Percentiles rank a stretch among this genome's conserved stretches.
Evolutionary conservation across 1,284 basidiomycete genomes (phyloP).

Genomic region (Cystobasidium pallidum): DNA sequence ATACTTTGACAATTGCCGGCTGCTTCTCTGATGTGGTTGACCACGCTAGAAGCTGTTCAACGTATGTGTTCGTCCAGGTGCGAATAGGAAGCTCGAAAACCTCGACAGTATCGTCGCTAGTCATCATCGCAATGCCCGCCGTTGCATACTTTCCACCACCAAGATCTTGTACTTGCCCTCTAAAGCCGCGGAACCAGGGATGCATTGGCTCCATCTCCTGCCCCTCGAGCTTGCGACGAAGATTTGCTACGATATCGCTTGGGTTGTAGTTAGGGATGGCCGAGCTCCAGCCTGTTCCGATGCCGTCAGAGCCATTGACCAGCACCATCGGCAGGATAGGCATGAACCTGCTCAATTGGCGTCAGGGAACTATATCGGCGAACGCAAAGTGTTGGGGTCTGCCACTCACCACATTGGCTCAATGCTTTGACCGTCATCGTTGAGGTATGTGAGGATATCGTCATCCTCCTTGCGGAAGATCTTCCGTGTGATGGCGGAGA

Average conservation of each 20-base stretch:
- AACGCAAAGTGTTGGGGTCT: neutral
- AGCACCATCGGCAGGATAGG: conserved; percentile 87
- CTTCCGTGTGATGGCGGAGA: conserved; percentile 74
- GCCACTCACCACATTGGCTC: conserved; percentile 77
- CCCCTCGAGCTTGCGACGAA: conserved; percentile 82
- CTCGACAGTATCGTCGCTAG: conserved; percentile 85
- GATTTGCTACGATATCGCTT: conserved; percentile 81
- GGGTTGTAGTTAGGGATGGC: conserved; percentile 93
- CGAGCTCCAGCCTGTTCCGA: conserved; percentile 98
- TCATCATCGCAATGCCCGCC: conserved; percentile 72
- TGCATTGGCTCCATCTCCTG: conserved; percentile 83
- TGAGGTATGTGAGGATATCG: conserved; percentile 76
- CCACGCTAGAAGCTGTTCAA: conserved; percentile 80
- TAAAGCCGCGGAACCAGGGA: conserved; percentile 96
- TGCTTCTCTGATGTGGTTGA: conserved; percentile 66
- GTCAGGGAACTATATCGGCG: neutral
- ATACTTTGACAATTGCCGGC: conserved; percentile 62
- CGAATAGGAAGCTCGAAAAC: conserved; percentile 95
- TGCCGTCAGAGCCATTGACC: conserved; percentile 94
- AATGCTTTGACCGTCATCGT: conserved; percentile 84
- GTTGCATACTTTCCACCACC: conserved; percentile 87
- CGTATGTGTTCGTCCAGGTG: conserved; percentile 92
- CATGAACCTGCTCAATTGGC: conserved; percentile 66
- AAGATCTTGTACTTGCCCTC: conserved; percentile 79
- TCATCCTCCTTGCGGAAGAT: conserved; percentile 87